phyloP scores from a whole-genome alignment of 2,329 filamentous ascomycete genomes.

The Aspergillus candidus region DNA sequence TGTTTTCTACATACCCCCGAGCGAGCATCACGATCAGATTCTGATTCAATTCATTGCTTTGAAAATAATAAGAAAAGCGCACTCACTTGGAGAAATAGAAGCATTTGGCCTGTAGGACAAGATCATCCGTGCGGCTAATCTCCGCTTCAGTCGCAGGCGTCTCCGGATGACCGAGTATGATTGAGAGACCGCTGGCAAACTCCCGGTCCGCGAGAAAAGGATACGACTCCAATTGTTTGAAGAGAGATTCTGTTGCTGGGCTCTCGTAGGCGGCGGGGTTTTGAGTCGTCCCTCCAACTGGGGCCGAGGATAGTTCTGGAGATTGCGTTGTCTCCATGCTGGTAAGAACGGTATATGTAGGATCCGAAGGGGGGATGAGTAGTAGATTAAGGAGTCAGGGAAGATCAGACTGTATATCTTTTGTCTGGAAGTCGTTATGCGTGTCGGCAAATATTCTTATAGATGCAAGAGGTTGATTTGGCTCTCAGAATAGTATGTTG shows the following conservation, averaged over 20 bases:
- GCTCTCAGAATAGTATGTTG: too few species aligned
- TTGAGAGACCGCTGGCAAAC: conserved; percentile 43
- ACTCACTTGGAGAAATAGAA: conserved; percentile 45
- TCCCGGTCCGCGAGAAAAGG: conserved; percentile 38
- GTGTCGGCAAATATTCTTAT: too few species aligned
- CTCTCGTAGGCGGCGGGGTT: neutral
- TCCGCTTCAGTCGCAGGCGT: conserved; percentile 35
- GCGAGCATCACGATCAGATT: conserved; percentile 1
- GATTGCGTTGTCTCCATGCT: neutral
- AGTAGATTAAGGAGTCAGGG: neutral
- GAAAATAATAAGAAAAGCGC: neutral
- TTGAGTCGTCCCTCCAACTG: too few species aligned
- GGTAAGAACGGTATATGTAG: neutral
- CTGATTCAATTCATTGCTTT: neutral
- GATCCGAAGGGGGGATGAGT: neutral
- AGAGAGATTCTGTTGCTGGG: conserved; percentile 16
- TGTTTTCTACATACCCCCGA: conserved; percentile 27
- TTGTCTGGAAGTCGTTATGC: too few species aligned
- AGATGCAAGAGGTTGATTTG: too few species aligned
- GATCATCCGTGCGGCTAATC: conserved; percentile 33
- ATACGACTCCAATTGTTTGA: conserved; percentile 33
- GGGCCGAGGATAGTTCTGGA: too few species aligned
- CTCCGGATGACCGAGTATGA: conserved; percentile 40
- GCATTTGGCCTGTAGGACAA: conserved; percentile 43
- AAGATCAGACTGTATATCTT: conserved; percentile 10